Evolutionary conservation across 148 eudicot genomes (phyloP), one percentile per base, ranked within the genome.

Genomic region (Camellia sinensis): DNA sequence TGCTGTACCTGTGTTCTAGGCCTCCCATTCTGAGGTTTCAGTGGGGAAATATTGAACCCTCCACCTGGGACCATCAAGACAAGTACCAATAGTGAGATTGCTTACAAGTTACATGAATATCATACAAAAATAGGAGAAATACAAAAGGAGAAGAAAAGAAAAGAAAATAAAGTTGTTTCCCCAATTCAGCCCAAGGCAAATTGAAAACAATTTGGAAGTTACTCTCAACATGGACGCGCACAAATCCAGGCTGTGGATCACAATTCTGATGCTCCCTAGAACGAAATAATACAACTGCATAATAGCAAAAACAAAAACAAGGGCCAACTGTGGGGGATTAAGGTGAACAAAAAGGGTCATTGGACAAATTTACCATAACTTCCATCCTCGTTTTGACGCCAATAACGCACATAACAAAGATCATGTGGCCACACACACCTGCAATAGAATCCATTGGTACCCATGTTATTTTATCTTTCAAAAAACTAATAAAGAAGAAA

Each of bases 371-470:
- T 78, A 93, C 99, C 99, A 82, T 93, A 96, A 84, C 99, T 96
- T 78, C 98, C 99, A 86, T 96, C 99, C 77, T 96, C 99, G 89
- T 96, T 96, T 69, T 98, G 97, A 74, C 98, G 99, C 99, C 99
- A 96, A 80, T 96, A 96, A 44, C 99, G 95, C 78, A 96, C 95
- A 86, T 96, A 96, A 82, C 99, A 96, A 78, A 96, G 97, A 84
- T 96, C 99, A 75, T 98, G 98, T 9, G 99, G 99, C 98, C 99
- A 94, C 29, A 94, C 94, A 84, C 92, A 84, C 93, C 99, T 96
- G 88, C 68, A 79, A 74, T 63, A 29, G 74, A 17, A 69, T 76
- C 59, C 77, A 53, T 76, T 56, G n/a, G 72, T 22, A 64, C 63
- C 43, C 50, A 68, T 18, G 43, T 67, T 15, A 60, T 29, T 48